Conservation (phyloP, 257 asterid genomes). For the Gardenia jasminoides region DNA sequence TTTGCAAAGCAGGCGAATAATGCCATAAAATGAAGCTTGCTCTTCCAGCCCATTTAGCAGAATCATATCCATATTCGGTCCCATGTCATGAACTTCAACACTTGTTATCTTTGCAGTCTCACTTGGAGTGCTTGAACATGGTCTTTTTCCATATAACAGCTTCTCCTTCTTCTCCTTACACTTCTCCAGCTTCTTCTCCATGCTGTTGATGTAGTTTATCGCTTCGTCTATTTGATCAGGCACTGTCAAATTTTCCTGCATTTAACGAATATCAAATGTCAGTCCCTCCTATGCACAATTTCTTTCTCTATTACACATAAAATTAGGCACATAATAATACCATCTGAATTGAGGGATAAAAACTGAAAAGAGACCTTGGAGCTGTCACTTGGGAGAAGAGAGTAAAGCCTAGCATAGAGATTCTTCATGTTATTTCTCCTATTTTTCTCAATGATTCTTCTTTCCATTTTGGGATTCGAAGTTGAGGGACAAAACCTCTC, state of each 20-base stretch:
- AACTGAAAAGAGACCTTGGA: conserved; percentile 27
- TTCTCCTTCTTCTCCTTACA: conserved; percentile 30
- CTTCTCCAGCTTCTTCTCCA: conserved; percentile 35
- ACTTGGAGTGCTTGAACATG: conserved; percentile 4
- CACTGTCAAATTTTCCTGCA: conserved; percentile 38
- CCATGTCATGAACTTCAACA: conserved; percentile 48
- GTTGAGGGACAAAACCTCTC: conserved; percentile 1
- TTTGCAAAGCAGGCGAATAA: conserved; percentile 26
- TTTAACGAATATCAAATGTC: not conserved
- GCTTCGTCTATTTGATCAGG: conserved; percentile 53
- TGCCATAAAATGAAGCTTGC: conserved; percentile 29
- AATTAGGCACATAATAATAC: not conserved
- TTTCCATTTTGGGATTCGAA: conserved; percentile 41
- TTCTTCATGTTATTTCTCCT: conserved; percentile 44
- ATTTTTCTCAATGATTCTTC: conserved; percentile 51
- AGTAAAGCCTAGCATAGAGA: conserved; percentile 39
- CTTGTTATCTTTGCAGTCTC: conserved; percentile 20
- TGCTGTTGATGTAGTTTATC: conserved; percentile 29
- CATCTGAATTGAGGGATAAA: not conserved
- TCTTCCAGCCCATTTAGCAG: conserved; percentile 27
- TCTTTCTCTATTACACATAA: too few relatives aligned
- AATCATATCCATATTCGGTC: conserved; percentile 33
- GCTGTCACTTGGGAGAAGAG: conserved; percentile 35
- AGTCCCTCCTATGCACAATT: not conserved
- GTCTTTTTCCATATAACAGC: conserved; percentile 14